These are phyloP conservation scores for Globisporangium okanoganense DNA, from an alignment of 352 stramenopile genomes.

Conservation along the genomic window DNA sequence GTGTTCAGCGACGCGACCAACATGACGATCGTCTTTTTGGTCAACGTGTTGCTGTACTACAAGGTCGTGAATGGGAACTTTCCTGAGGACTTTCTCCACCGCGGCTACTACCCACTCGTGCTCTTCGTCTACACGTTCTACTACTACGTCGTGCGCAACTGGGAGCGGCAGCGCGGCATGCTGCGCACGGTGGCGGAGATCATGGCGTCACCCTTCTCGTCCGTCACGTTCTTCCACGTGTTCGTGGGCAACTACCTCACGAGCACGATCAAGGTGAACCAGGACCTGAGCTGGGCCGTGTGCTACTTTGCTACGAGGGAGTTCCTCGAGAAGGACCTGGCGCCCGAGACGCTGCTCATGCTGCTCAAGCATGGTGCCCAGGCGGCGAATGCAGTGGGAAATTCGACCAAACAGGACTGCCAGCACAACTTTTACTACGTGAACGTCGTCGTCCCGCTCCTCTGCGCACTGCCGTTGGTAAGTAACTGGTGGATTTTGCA, in stretches of 20 bases:
- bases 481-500: neutral
- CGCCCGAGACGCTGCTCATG: constrained; percentile 14
- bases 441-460: constrained; percentile 92
- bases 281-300: constrained; percentile 91
- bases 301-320: constrained; percentile 95
- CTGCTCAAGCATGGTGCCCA: constrained; percentile 14
- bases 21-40: constrained; percentile 94
- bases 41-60: constrained; percentile 96
- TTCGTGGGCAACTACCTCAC: constrained; percentile 89
- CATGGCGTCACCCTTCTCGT: constrained; percentile 87
- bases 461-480: constrained; percentile 91
- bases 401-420: constrained; percentile 16
- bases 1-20: constrained; percentile 96
- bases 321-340: constrained; percentile 79
- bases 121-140: constrained; percentile 93
- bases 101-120: constrained; percentile 90
- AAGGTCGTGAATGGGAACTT: constrained; percentile 92
- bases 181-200: constrained; percentile 87
- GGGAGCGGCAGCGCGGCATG: constrained; percentile 80
- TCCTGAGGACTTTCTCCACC: constrained; percentile 69
- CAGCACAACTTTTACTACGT: constrained; percentile 90
- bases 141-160: constrained; percentile 90
- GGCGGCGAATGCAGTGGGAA: neutral
- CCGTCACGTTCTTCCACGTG: constrained; percentile 93
- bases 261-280: constrained; percentile 79